Evolutionary conservation across 495 filamentous ascomycete species (phyloP).

Genomic region (Penicilliopsis zonata): DNA sequence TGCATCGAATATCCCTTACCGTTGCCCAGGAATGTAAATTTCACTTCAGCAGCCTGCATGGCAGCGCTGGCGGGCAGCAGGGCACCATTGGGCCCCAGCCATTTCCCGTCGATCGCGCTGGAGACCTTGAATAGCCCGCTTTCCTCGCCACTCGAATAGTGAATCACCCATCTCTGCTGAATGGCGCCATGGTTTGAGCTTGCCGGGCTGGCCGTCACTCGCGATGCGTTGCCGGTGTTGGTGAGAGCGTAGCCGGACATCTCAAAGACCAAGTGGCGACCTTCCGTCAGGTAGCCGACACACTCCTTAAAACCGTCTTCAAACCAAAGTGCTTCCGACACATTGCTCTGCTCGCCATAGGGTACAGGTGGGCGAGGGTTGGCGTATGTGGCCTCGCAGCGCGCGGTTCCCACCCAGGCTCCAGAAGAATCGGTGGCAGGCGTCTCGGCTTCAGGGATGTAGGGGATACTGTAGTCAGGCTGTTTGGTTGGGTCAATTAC

Average conservation of each 20-base stretch:
- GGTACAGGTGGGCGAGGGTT: conserved; percentile 31
- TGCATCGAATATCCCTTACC: conserved; percentile 29
- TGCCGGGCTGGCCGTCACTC: conserved; percentile 18
- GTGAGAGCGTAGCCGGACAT: conserved; percentile 19
- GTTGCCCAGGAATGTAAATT: conserved; percentile 26
- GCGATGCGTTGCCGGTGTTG: conserved; percentile 7
- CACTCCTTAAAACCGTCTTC: conserved; percentile 41
- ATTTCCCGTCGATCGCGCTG: conserved; percentile 35
- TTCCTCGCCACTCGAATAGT: conserved; percentile 25
- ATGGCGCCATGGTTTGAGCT: conserved; percentile 22
- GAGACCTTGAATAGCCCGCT: conserved; percentile 32
- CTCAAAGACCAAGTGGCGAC: conserved; percentile 32
- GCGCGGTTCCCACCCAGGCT: conserved; percentile 27
- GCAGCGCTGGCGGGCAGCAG: conserved; percentile 11
- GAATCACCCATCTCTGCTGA: conserved; percentile 39
- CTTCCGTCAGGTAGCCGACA: conserved; percentile 41
- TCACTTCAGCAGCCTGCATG: conserved; percentile 19
- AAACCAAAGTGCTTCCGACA: conserved; percentile 20
- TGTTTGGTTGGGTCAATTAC: conserved; percentile 4
- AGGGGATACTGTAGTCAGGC: conserved; percentile 35
- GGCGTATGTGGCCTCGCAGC: conserved; percentile 27
- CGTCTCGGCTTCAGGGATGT: conserved; percentile 26
- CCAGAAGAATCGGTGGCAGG: conserved; percentile 23
- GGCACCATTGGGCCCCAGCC: conserved; percentile 15
- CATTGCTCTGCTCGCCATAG: conserved; percentile 29